Evolutionary conservation across 169 alveolate genomes (phyloP), one percentile per base, ranked within the genome.

Genomic region (Plasmodium yoelii): DNA sequence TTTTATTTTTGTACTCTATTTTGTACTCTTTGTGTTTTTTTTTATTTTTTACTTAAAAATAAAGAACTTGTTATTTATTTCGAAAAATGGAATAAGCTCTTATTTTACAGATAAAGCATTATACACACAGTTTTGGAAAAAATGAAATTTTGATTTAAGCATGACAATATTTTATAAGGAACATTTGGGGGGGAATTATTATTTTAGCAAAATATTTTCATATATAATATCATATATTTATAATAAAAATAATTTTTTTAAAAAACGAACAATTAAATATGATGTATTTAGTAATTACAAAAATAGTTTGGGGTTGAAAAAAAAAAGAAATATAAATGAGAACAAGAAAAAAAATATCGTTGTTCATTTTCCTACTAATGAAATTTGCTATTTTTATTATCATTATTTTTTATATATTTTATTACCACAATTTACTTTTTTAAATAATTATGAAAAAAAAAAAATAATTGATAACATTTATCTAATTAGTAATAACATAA

Each of bases 141-240:
- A 1, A 34, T 34, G 42, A 34, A 7, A 34, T 34, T 34, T 39
- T 39, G 46, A 24, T 15, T 18, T 53, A 15, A 86, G 69, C 53
- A 86, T 86, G 91, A 70, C 71, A 69, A 68, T 28, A 26, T 69
- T 86, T 46, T 86, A 86, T 53, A 86, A 70, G 65, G 91, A 86
- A n/a, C 22, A 59, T 73, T 51, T 86, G 24, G 39, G 42, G 12
- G 87, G 87, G 5, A 60, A 34, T n/a, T 42, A 60, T 26, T 53
- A 86, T 47, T 86, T 86, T 42, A 86, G 91, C 42, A 64, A 46
- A 22, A 69, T 69, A 70, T 86, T 69, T 72, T 70, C 87, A 9
- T 86, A 86, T 24, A 51, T 86, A 28, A 47, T 86, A 13, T 63
- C 71, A 59, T 46, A 49, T 64, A 28, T 86, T 18, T 42, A 63